A percentile compares a stretch with the other conserved stretches of the same genome.
These are phyloP conservation scores for Pseudopithomyces chartarum DNA, from an alignment of 2,329 filamentous ascomycete genomes.

Conservation along the genomic window DNA sequence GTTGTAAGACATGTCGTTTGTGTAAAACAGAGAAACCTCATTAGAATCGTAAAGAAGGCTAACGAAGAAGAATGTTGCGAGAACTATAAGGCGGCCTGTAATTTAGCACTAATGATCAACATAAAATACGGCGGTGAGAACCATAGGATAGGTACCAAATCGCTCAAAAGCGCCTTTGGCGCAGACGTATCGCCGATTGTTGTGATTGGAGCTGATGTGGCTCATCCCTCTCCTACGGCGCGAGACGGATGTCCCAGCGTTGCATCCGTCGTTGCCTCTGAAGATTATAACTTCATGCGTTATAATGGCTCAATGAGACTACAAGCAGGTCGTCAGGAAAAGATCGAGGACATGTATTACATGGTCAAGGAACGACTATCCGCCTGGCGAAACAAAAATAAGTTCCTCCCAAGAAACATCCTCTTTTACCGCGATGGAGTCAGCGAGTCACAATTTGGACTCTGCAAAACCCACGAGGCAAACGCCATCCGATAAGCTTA, in stretches of 20 bases:
- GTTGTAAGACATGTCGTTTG: too few species aligned
- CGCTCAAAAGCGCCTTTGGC: background rate
- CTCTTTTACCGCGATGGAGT: conserved; percentile 8
- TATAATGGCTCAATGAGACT: conserved; percentile 1
- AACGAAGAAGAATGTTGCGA: too few species aligned
- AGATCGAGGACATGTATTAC: background rate
- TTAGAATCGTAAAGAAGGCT: too few species aligned
- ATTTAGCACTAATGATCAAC: background rate
- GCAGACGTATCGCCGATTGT: too few species aligned
- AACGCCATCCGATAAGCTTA: background rate
- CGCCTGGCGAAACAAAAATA: background rate
- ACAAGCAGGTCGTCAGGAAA: background rate
- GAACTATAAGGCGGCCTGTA: background rate
- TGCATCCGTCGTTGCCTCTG: conserved; percentile 1
- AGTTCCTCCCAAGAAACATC: background rate
- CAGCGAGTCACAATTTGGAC: conserved; percentile 3
- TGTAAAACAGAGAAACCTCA: too few species aligned
- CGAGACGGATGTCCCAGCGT: conserved; percentile 9
- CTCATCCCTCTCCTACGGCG: conserved; percentile 37
- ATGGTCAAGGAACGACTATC: background rate
- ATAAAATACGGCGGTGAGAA: background rate
- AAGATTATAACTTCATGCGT: background rate
- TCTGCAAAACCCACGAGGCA: background rate
- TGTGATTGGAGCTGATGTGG: conserved; percentile 45
- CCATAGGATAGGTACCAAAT: background rate